A percentile compares a stretch with the other conserved stretches of the same genome.
Evolutionary conservation across 2,329 filamentous ascomycete species (phyloP).

Genomic region (Neocucurbitaria cava): DNA sequence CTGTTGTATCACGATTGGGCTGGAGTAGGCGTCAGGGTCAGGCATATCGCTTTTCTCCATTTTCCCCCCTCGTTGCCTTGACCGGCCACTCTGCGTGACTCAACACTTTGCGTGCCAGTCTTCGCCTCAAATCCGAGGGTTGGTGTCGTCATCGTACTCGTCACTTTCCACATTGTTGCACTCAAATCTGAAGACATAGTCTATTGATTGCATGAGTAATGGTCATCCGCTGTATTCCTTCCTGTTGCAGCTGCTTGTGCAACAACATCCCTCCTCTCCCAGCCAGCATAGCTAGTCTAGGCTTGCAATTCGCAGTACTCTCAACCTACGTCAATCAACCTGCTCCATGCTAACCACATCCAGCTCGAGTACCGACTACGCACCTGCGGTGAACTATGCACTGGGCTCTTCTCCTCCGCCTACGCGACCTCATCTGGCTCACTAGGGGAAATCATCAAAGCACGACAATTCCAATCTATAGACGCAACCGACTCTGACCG

Average conservation of each 20-base stretch:
- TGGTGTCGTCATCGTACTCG: not conserved
- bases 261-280: conserved; percentile 3
- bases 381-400: conserved; percentile 75
- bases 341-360: conserved; percentile 10
- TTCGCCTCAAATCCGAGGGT: not conserved
- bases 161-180: not conserved
- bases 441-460: conserved; percentile 60
- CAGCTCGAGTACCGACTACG: conserved; percentile 80
- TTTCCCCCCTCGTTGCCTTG: conserved; percentile 11
- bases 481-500: conserved; percentile 65
- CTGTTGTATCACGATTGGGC: conserved; percentile 20
- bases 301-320: not conserved
- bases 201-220: not conserved
- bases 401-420: conserved; percentile 79
- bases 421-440: conserved; percentile 57
- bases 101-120: not conserved
- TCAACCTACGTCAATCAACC: not conserved
- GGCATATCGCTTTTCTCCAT: conserved; percentile 19
- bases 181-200: not conserved
- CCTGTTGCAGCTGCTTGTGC: conserved; percentile 2
- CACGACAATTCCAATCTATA: conserved; percentile 62
- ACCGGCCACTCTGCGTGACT: not conserved
- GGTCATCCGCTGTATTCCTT: not conserved
- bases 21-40: conserved; percentile 16
- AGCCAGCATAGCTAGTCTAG: not conserved